Evolutionary conservation across 1,284 basidiomycete species (phyloP), one percentile per base, ranked within the genome.

Genomic region (Pterulicium gracile): DNA sequence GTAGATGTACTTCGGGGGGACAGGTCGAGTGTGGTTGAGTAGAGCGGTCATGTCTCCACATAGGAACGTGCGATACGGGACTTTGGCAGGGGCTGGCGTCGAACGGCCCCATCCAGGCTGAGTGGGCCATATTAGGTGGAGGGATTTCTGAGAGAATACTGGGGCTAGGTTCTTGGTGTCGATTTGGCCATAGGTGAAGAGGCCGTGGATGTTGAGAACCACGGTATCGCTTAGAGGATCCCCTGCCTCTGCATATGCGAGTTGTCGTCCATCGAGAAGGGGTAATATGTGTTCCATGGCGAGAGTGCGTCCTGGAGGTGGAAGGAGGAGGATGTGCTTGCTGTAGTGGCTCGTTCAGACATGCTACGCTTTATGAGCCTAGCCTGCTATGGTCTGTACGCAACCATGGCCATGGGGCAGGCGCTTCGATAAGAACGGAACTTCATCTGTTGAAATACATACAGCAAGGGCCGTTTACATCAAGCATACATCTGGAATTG

Each of bases 31-130:
- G 46, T 68, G 63, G 22, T 60, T 55, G 36, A 75, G 55, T 18
- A 75, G 56, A 3, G 61, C 56, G 3, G 62, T 61, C 42, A 65
- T 61, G 48, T 69, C 69, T 20, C 52, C 35, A 41, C 56, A 54
- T 24, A 74, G 60, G 39, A 59, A 61, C 34, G 61, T 54, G 23
- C 62, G 53, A 50, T 66, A 73, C 1, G 63, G 48, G 1, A 50
- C 52, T 7, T 55, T 53, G 3, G 55, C 49, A 10, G 48, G 55
- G 3, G 58, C 56, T 1, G 68, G 59, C 0, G 69, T 67, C 2
- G 70, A 65, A 43, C 61, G 61, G 2, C 70, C 71, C 62, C 70
- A 73, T 0, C 72, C 71, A 13, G 70, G 68, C 20, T 71, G 61
- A 2, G 69, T 70, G 3, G 67, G 69, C 32, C 58, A 56, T 45